Percentiles rank a stretch among this genome's conserved stretches.
Evolutionary conservation across 2,329 filamentous ascomycete species (phyloP).

Genomic region (Aspergillus tanneri): DNA sequence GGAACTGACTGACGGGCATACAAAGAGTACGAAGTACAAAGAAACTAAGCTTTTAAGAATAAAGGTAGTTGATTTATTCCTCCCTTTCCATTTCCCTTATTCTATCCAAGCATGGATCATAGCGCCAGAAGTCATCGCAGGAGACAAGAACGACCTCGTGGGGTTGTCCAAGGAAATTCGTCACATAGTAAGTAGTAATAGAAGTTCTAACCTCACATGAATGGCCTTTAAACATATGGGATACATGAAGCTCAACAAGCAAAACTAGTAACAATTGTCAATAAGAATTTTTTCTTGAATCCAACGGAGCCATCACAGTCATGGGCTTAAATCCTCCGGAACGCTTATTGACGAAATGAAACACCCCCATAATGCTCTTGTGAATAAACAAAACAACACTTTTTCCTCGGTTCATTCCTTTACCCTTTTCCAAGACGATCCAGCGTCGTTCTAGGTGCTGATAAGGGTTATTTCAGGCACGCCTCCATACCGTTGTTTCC

Average conservation of each 20-base stretch:
- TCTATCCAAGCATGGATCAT: background rate
- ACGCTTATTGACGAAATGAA: conserved; percentile 16
- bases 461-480: conserved; percentile 32
- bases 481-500: conserved; percentile 35
- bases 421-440: conserved; percentile 38
- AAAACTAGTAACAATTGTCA: conserved; percentile 15
- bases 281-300: conserved; percentile 19
- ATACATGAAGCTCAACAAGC: background rate
- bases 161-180: conserved; percentile 10
- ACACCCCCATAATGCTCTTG: conserved; percentile 19
- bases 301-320: conserved; percentile 13
- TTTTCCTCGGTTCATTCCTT: conserved; percentile 23
- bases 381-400: conserved; percentile 18
- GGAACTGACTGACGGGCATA: no score
- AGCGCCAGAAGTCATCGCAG: background rate
- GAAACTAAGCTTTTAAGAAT: no score
- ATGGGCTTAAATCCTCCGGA: conserved; percentile 9
- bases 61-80: no score
- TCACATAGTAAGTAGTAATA: conserved; percentile 7
- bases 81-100: background rate
- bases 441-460: conserved; percentile 39
- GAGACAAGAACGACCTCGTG: background rate
- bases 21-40: no score
- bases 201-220: conserved; percentile 3
- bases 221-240: conserved; percentile 4